Evolutionary conservation across 371 early-diverging fungal genomes (phyloP).

Genomic region (Lichtheimia ornata): DNA sequence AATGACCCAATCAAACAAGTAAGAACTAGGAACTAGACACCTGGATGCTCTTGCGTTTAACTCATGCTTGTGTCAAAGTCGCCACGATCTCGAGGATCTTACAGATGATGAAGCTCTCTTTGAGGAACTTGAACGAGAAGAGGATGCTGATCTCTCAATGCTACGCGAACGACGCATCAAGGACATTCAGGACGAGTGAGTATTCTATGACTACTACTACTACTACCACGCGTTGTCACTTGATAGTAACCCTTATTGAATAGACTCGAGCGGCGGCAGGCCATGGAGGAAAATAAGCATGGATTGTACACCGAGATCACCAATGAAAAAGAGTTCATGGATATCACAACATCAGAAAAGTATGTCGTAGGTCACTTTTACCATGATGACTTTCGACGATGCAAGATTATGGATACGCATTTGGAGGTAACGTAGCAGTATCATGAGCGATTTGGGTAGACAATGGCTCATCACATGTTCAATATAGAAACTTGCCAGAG

Average conservation of each 20-base stretch:
- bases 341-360: conserved; percentile 76
- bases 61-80: neutral
- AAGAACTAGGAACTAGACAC: no score
- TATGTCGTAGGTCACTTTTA: conserved; percentile 87
- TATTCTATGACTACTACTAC: neutral
- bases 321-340: conserved; percentile 87
- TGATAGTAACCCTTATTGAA: neutral
- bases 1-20: no score
- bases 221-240: neutral
- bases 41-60: no score
- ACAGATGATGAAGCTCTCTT: conserved; percentile 68
- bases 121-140: conserved; percentile 65
- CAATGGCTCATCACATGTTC: neutral
- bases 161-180: conserved; percentile 66
- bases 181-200: conserved; percentile 66
- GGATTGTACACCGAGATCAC: conserved; percentile 82
- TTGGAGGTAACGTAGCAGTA: conserved; percentile 55
- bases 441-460: neutral
- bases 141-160: conserved; percentile 51
- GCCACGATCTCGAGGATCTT: conserved; percentile 21
- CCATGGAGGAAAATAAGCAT: conserved; percentile 68
- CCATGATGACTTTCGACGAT: conserved; percentile 90
- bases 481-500: conserved; percentile 61
- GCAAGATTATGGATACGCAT: conserved; percentile 93
- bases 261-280: conserved; percentile 62